phyloP scores from a whole-genome alignment of 257 asterid genomes.

The Solanum peruvianum region DNA sequence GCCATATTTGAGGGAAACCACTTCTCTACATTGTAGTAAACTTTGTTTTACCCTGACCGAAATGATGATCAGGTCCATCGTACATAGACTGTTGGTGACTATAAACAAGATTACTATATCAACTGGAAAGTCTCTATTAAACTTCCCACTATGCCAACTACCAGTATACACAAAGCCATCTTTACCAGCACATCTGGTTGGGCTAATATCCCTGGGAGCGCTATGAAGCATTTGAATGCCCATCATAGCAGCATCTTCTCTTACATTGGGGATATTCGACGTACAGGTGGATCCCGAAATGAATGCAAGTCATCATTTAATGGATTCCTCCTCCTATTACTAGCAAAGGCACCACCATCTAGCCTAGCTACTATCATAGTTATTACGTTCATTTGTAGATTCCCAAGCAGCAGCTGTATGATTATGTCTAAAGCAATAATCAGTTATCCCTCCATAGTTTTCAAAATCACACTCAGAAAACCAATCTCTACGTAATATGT shows the following conservation, averaged over 20 bases:
- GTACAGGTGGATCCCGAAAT: slow-evolving; percentile 29
- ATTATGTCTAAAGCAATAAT: slow-evolving; percentile 43
- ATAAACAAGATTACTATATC: neutral
- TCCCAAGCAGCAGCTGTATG: slow-evolving; percentile 25
- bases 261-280: slow-evolving; percentile 50
- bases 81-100: slow-evolving; percentile 24
- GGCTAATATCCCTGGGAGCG: neutral
- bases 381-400: neutral
- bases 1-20: slow-evolving; percentile 33
- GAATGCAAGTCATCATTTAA: slow-evolving; percentile 43
- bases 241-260: slow-evolving; percentile 32
- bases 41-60: slow-evolving; percentile 34
- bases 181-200: neutral
- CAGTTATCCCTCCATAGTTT: slow-evolving; percentile 27
- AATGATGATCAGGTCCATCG: slow-evolving; percentile 33
- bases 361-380: neutral
- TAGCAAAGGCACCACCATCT: slow-evolving; percentile 18
- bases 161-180: neutral
- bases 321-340: slow-evolving; percentile 31
- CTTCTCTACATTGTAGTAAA: slow-evolving; percentile 45
- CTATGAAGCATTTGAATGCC: neutral
- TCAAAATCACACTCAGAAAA: slow-evolving; percentile 39
- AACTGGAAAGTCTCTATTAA: neutral
- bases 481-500: slow-evolving; percentile 29
- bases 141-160: neutral